Conservation (phyloP, 1,284 basidiomycete species). For the Taiwanofungus camphoratus region DNA sequence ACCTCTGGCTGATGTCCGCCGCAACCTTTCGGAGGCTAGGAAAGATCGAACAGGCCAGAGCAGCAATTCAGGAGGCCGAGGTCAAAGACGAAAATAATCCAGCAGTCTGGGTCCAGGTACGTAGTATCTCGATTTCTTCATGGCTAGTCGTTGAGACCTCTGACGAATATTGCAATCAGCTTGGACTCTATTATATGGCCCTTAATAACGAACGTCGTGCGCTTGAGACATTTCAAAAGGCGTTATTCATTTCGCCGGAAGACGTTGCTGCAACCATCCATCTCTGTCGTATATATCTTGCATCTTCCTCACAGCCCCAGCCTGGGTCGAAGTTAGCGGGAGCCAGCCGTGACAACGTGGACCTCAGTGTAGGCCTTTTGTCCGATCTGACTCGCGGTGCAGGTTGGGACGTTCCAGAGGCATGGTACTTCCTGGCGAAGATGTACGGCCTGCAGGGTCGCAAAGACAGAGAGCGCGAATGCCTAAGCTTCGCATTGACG, state of each 20-base stretch:
- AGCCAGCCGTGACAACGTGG: constrained; percentile 48
- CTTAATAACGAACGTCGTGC: constrained; percentile 56
- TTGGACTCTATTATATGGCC: constrained; percentile 71
- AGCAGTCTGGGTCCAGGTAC: constrained; percentile 90
- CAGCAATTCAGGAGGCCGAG: constrained; percentile 94
- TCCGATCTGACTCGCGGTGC: constrained; percentile 53
- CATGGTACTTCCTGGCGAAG: constrained; percentile 85
- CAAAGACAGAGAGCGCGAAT: constrained; percentile 68
- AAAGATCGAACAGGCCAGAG: constrained; percentile 85
- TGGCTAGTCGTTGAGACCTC: constrained; percentile 4
- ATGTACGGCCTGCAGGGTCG: constrained; percentile 73
- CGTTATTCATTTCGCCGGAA: constrained; percentile 72
- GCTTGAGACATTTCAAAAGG: constrained; percentile 75
- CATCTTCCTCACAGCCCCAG: constrained; percentile 24
- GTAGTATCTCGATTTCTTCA: constrained; percentile 16
- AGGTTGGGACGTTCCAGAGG: constrained; percentile 89
- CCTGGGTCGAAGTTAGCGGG: constrained; percentile 14
- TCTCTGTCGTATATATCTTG: constrained; percentile 70
- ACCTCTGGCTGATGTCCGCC: constrained; percentile 91
- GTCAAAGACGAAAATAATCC: constrained; percentile 82
- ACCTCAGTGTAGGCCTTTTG: constrained; percentile 69
- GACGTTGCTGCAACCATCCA: constrained; percentile 75
- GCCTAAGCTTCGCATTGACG: constrained; percentile 65
- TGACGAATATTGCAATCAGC: constrained; percentile 33
- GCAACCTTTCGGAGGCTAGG: constrained; percentile 89